Conservation (phyloP, 148 eudicot genomes). For the Drosera capensis region DNA sequence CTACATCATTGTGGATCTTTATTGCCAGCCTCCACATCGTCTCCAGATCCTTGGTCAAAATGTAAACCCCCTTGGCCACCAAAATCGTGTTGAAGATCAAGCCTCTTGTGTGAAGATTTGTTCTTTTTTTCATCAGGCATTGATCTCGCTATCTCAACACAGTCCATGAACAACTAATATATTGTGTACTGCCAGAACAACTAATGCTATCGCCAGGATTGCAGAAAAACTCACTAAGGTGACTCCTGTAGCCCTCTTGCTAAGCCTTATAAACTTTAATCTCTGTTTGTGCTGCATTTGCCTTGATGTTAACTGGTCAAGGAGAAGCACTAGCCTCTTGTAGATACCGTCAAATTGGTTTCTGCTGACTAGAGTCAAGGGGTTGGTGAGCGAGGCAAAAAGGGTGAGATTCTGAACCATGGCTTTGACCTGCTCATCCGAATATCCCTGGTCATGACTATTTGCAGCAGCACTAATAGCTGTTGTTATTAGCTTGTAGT, state of each 20-base stretch:
- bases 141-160: constrained; percentile 3
- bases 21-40: constrained; percentile 51
- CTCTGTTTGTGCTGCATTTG: constrained; percentile 21
- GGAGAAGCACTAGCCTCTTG: constrained; percentile 15
- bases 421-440: neutral
- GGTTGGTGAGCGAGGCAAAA: constrained; percentile 25
- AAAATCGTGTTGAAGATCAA: constrained; percentile 35
- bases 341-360: constrained; percentile 21
- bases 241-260: constrained; percentile 21
- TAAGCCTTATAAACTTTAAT: constrained; percentile 18
- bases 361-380: constrained; percentile 20
- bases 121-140: neutral
- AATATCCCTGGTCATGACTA: constrained; percentile 3
- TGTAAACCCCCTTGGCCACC: constrained; percentile 50
- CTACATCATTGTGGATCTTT: constrained; percentile 44
- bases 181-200: constrained; percentile 35
- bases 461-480: constrained; percentile 15
- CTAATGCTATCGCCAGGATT: constrained; percentile 20
- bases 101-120: constrained; percentile 6
- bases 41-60: constrained; percentile 48
- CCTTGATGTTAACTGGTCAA: constrained; percentile 23
- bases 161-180: constrained; percentile 25
- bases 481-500: constrained; percentile 21
- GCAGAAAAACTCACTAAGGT: constrained; percentile 14
- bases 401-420: constrained; percentile 25